Base-by-base conservation (phyloP, 1,284 basidiomycete genomes). In the Schizophyllum amplum region DNA sequence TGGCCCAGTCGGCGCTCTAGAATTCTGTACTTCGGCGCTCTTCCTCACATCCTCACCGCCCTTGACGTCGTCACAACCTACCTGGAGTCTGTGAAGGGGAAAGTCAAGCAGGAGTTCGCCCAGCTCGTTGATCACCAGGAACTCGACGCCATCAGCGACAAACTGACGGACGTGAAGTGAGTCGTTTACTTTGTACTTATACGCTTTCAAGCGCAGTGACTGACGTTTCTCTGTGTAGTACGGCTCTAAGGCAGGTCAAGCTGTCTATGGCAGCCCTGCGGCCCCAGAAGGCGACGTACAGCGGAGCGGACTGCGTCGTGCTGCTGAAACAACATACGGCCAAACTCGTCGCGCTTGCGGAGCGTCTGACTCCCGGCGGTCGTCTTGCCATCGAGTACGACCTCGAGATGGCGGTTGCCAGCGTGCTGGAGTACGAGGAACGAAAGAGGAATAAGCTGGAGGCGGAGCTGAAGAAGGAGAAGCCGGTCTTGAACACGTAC, bases 1-100 rank as follows among this genome's bases (percentile, higher is more conserved):
- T 76, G 76, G 74, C 59, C 67, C 6, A 53, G 57, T 23, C 62
- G 59, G 11, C 62, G 58, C 21, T 82, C 83, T 61, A 73, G 73
- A 20, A 57, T 68, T 1, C 65, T 79, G 15, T 80, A 76, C 64
- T 69, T 81, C 2, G 79, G 80, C 1, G 75, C 78, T 5, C 66
- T 84, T 4, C 79, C 81, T 0, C 76, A 75, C 59, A 64, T 80
- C 4, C 68, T 81, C 22, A 64, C 75, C 2, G 78, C 72, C 57
- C 68, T 83, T 20, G 73, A 81, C 23, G 62, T 66, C 21, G 66
- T 72, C 9, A 65, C 70, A 9, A 54, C 60, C 1, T 55, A 68
- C 22, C 63, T 70, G 1, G 59, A 66, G 33, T 60, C 66, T 1
- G 61, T 62, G 20, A 79, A 77, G 63, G 63, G 49, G 7, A 61